Conservation (phyloP, 2,329 filamentous ascomycete genomes). For the Canariomyces notabilis region DNA sequence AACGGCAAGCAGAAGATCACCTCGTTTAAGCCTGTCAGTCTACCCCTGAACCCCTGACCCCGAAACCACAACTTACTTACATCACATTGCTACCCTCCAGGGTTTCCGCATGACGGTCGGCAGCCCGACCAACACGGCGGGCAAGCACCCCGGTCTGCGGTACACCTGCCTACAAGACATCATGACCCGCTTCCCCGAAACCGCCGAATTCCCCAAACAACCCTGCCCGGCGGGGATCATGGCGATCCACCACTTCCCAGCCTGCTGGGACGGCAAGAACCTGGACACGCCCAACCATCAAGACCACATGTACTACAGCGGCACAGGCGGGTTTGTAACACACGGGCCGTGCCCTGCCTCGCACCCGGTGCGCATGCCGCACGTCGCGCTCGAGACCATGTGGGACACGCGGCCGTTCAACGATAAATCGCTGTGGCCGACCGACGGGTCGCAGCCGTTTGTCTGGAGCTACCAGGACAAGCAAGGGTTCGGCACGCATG, state of each 20-base stretch:
- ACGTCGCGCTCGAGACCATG: constrained; percentile 40
- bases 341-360: constrained; percentile 26
- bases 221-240: constrained; percentile 39
- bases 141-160: constrained; percentile 34
- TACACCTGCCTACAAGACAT: constrained; percentile 40
- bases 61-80: not conserved
- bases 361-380: constrained; percentile 30
- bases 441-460: constrained; percentile 31
- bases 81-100: constrained; percentile 20
- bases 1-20: constrained; percentile 35
- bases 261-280: constrained; percentile 43
- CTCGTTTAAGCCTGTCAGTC: constrained; percentile 35
- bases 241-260: constrained; percentile 39
- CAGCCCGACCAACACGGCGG: constrained; percentile 27
- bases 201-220: constrained; percentile 36
- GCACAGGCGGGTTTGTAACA: constrained; percentile 25
- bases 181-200: constrained; percentile 37
- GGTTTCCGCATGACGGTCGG: constrained; percentile 44
- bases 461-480: constrained; percentile 26
- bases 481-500: constrained; percentile 29
- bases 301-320: constrained; percentile 30
- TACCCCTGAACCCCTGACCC: not conserved
- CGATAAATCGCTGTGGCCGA: constrained; percentile 31
- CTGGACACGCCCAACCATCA: constrained; percentile 49
- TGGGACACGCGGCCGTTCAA: constrained; percentile 39